Evolutionary conservation across 2,329 filamentous ascomycete genomes (phyloP).

Genomic region (Aureobasidium leucospermi): DNA sequence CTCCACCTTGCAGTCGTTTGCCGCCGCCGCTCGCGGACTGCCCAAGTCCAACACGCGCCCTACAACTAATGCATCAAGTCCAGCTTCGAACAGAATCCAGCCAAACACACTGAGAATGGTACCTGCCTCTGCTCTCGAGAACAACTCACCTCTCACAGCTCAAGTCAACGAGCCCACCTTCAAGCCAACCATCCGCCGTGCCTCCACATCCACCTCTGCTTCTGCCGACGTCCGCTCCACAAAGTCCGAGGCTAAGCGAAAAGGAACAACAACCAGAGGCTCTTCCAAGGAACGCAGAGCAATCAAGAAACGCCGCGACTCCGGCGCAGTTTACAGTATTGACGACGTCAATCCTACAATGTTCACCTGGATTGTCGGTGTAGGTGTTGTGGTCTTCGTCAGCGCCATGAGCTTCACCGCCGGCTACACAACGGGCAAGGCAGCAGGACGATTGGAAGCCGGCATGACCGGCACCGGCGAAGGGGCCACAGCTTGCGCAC

Average conservation of each 20-base stretch:
- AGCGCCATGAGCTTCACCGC: slow-evolving; percentile 59
- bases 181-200: slow-evolving; percentile 29
- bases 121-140: slow-evolving; percentile 47
- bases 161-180: slow-evolving; percentile 25
- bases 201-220: slow-evolving; percentile 24
- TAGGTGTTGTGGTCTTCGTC: slow-evolving; percentile 57
- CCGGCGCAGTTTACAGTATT: slow-evolving; percentile 13
- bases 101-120: slow-evolving; percentile 52
- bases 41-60: slow-evolving; percentile 51
- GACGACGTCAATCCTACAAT: slow-evolving; percentile 48
- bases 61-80: slow-evolving; percentile 19
- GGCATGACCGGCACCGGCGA: slow-evolving; percentile 18
- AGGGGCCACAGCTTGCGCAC: slow-evolving; percentile 23
- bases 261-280: slow-evolving; percentile 32
- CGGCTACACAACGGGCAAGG: slow-evolving; percentile 54
- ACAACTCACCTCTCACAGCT: slow-evolving; percentile 19
- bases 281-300: slow-evolving; percentile 38
- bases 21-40: slow-evolving; percentile 76
- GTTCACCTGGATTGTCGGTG: slow-evolving; percentile 59
- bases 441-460: slow-evolving; percentile 48
- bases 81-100: slow-evolving; percentile 33
- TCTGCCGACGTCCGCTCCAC: slow-evolving; percentile 20
- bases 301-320: slow-evolving; percentile 36
- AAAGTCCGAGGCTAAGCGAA: slow-evolving; percentile 38
- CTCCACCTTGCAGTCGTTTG: slow-evolving; percentile 93